These are phyloP conservation scores for Candida rishiriensis DNA, from an alignment of 805 yeast genomes.

Conservation along the genomic window DNA sequence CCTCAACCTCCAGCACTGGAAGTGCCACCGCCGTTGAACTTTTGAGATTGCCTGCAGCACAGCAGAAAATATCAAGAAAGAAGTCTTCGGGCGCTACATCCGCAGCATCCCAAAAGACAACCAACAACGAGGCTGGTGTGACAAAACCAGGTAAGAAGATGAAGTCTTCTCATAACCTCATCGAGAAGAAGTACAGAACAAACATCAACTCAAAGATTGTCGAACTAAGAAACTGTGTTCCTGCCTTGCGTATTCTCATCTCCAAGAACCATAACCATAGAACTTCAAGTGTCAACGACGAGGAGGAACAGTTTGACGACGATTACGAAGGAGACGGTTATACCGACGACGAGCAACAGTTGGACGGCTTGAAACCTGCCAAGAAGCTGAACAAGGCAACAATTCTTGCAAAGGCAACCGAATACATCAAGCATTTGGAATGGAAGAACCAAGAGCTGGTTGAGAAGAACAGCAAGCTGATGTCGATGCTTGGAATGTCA, in stretches of 20 bases:
- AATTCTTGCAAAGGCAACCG: conserved; percentile 70
- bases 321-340: conserved; percentile 50
- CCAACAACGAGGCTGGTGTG: conserved; percentile 7
- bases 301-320: conserved; percentile 41
- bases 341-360: conserved; percentile 47
- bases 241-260: conserved; percentile 53
- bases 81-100: background rate
- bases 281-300: conserved; percentile 27
- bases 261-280: conserved; percentile 35
- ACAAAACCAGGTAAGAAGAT: conserved; percentile 35
- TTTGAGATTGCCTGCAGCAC: conserved; percentile 1
- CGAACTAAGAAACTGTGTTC: conserved; percentile 74
- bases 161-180: conserved; percentile 73
- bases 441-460: conserved; percentile 47
- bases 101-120: conserved; percentile 2
- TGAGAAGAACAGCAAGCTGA: conserved; percentile 42
- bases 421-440: conserved; percentile 72
- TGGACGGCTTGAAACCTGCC: conserved; percentile 77
- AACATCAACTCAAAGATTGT: conserved; percentile 72
- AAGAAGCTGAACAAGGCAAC: conserved; percentile 74
- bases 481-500: conserved; percentile 16
- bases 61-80: too few relatives aligned
- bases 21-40: conserved; percentile 1
- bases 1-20: conserved; percentile 3
- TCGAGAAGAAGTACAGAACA: conserved; percentile 78